Base-by-base conservation (phyloP, 1,284 basidiomycete genomes). In the Cystobasidiaceae sp. region DNA sequence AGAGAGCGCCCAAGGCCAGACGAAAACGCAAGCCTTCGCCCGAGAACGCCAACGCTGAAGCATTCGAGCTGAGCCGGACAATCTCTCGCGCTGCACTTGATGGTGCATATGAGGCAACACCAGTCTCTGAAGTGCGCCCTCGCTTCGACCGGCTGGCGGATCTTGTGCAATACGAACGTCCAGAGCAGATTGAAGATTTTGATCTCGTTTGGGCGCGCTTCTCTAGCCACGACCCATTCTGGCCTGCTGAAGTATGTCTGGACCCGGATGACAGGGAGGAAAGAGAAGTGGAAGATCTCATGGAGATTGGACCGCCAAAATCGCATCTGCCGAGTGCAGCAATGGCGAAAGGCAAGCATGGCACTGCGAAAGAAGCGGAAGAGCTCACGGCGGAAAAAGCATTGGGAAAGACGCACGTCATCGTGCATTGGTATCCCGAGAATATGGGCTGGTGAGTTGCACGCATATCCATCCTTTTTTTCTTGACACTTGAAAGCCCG, bases 241-340 rank as follows among this genome's bases (percentile, higher is more conserved):
- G 61, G 61, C 61, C 61, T 32, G 61, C 50, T 41, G 61, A 63
- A 30, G 61, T 63, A 7, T 63, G 61, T 37, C 25, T 63, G 8
- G 61, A 63, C 21, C n/a, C 34, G 15, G 55, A 44, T 9, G 55
- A 58, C 15, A 23, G 30, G n/a, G 61, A 63, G 11, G 33, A 43
- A 17, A 28, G 25, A 27, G 39, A 55, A 3, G 50, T 51, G n/a
- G 23, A 63, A 11, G n/a, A n/a, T 34, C 39, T 63, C 17, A 25
- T 54, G 11, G 61, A 32, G 28, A 43, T n/a, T 19, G 61, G 45
- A 33, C 61, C 61, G 4, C 27, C 30, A 8, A 55, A 55, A 32
- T 17, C 13, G 2, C 34, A 25, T 19, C n/a, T 21, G 25, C 5
- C 34, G 11, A 11, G 9, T 33, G 28, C 4, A 55, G 34, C 15